phyloP scores from a whole-genome alignment of 805 yeast species.

The Wickerhamomyces hampshirensis region DNA sequence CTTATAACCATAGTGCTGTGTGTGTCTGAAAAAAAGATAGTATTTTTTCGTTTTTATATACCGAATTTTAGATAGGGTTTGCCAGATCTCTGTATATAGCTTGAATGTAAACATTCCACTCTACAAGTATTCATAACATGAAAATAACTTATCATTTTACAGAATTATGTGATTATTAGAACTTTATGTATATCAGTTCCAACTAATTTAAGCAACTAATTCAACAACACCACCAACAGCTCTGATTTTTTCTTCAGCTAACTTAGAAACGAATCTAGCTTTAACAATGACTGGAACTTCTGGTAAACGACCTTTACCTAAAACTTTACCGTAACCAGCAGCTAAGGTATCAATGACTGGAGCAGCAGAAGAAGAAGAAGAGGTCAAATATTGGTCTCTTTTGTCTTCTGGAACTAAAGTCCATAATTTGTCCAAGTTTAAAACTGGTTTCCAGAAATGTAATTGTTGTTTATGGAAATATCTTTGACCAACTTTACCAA shows the following conservation, averaged over 20 bases:
- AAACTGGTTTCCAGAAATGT: slow-evolving; percentile 97
- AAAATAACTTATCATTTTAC: slow-evolving; percentile 5
- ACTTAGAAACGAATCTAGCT: slow-evolving; percentile 98
- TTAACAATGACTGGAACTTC: slow-evolving; percentile 97
- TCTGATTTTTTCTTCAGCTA: slow-evolving; percentile 99
- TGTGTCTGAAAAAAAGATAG: neutral
- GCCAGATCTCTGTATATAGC: no score
- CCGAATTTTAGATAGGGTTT: no score
- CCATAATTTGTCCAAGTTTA: slow-evolving; percentile 99
- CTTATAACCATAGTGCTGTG: neutral
- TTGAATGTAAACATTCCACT: neutral
- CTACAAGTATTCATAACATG: slow-evolving; percentile 1
- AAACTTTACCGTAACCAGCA: slow-evolving; percentile 99
- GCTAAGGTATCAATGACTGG: slow-evolving; percentile 99
- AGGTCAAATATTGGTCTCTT: slow-evolving; percentile 89
- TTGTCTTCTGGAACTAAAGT: slow-evolving; percentile 88
- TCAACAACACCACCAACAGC: slow-evolving; percentile 99
- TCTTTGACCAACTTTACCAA: slow-evolving; percentile 99
- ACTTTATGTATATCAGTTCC: neutral
- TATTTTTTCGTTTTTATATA: neutral
- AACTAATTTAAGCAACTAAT: slow-evolving; percentile 78
- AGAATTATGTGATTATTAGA: slow-evolving; percentile 1
- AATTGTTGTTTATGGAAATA: slow-evolving; percentile 93
- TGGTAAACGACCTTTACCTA: slow-evolving; percentile 99
- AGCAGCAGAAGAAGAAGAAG: slow-evolving; percentile 84